Base-by-base conservation (phyloP, 768 basidiomycete species). In the Mycena galopus region DNA sequence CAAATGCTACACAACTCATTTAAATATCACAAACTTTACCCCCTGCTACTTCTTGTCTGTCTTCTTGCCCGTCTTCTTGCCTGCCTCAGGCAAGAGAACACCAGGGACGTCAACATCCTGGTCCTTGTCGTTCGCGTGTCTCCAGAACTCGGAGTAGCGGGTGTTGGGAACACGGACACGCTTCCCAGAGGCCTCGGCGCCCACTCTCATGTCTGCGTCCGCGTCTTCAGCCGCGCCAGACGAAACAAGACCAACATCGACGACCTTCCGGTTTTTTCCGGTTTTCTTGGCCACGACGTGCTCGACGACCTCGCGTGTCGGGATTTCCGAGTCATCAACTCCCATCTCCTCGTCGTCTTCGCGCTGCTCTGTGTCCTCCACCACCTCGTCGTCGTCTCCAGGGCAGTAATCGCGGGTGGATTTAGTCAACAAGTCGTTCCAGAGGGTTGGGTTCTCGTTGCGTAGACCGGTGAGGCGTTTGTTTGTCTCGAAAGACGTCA, bases 401-500 rank as follows among this genome's bases (percentile, higher is more conserved):
- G n/a, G n/a, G n/a, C n/a, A n/a, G n/a, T n/a, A n/a, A n/a, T n/a
- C n/a, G n/a, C n/a, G n/a, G 50, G 50, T 51, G n/a, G 50, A 51
- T 27, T 51, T 51, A 8, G 50, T 51, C 50, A 23, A 27, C 25
- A 51, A 51, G 50, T 51, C 50, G 50, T 51, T 51, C 50, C 50
- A 51, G 23, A 58, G 57, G 16, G 25, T 27, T 27, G 57, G 30
- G 23, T 58, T 58, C n/a, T 58, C 57, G n/a, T 27, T 35, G 16
- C 57, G 57, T 16, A 58, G 57, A 25, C 23, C 39, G 33, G 30
- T 25, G n/a, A 70, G 61, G 33, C 51, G 33, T 27, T 62, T 55
- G 62, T 32, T 51, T 8, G 68, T 64, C 21, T 51, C 68, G 29
- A 37, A 62, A 19, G 73, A 74, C 29, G 75, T 74, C 35, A 77